phyloP scores from a whole-genome alignment of 495 filamentous ascomycete genomes.

The Pyrenula massariospora region DNA sequence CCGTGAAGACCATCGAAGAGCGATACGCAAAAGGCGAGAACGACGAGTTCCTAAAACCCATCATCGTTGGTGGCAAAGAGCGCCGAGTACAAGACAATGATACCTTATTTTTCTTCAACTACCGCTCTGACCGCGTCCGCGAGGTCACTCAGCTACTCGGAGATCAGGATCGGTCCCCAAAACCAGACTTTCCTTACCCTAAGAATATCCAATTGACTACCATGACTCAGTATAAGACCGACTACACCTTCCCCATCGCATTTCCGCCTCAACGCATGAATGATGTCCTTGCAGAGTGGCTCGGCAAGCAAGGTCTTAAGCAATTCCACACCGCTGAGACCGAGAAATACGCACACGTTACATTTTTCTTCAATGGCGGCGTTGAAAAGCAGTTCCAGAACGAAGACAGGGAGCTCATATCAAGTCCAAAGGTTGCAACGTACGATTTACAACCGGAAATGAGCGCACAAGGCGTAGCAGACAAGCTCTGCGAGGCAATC shows the following conservation, averaged over 20 bases:
- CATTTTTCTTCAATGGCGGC: slow-evolving; percentile 99
- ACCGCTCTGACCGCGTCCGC: slow-evolving; percentile 94
- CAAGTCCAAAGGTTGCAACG: slow-evolving; percentile 72
- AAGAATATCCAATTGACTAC: slow-evolving; percentile 84
- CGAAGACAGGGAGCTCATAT: slow-evolving; percentile 71
- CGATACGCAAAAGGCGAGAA: slow-evolving; percentile 79
- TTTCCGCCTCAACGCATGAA: slow-evolving; percentile 93
- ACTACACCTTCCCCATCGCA: slow-evolving; percentile 86
- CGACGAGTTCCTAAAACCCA: slow-evolving; percentile 97
- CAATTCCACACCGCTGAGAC: slow-evolving; percentile 97
- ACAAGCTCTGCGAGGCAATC: slow-evolving; percentile 78
- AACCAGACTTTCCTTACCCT: slow-evolving; percentile 87
- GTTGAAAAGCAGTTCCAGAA: slow-evolving; percentile 92
- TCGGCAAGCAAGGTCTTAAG: slow-evolving; percentile 72
- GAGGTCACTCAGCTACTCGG: slow-evolving; percentile 93
- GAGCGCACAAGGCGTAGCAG: slow-evolving; percentile 77
- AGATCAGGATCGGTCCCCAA: slow-evolving; percentile 78
- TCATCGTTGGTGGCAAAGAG: slow-evolving; percentile 81
- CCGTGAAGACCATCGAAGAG: slow-evolving; percentile 74
- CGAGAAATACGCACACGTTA: slow-evolving; percentile 98
- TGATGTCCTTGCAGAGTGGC: slow-evolving; percentile 92
- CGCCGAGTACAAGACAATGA: slow-evolving; percentile 79
- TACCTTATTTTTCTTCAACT: slow-evolving; percentile 99
- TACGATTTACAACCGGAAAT: slow-evolving; percentile 96
- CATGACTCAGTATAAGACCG: slow-evolving; percentile 98